Conservation (phyloP, 2,329 filamentous ascomycete species). For the Apiospora saccharicola region DNA sequence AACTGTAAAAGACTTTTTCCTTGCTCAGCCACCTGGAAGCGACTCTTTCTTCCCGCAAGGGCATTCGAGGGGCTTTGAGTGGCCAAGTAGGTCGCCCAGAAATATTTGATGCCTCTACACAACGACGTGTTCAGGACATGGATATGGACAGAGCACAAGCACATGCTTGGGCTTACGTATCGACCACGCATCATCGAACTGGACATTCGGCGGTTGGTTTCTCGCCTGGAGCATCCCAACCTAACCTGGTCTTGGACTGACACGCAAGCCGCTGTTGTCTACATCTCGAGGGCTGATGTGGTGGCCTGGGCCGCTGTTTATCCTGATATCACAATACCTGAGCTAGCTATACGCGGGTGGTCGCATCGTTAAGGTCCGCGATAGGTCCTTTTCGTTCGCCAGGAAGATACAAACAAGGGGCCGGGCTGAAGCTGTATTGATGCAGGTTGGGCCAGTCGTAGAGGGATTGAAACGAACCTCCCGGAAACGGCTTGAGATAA, state of each 20-base stretch:
- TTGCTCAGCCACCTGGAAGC: not conserved
- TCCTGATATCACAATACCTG: not conserved
- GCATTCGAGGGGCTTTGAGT: slow-evolving; percentile 5
- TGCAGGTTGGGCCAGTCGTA: not conserved
- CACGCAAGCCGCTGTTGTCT: slow-evolving; percentile 9
- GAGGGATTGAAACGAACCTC: not conserved
- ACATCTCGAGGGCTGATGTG: not conserved
- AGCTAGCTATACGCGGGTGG: not conserved
- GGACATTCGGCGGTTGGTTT: slow-evolving; percentile 5
- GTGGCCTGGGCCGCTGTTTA: not conserved
- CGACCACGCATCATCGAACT: not conserved
- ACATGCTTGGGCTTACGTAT: not conserved
- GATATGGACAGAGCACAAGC: not conserved
- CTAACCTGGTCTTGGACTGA: not conserved
- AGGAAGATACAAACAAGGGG: no score
- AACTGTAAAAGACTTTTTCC: not conserved
- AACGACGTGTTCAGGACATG: not conserved
- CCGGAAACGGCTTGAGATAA: not conserved
- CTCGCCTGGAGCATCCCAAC: not conserved
- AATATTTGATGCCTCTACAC: not conserved
- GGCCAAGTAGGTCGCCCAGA: not conserved
- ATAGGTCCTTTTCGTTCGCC: not conserved
- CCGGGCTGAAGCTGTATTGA: not conserved
- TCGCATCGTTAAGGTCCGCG: slow-evolving; percentile 3
- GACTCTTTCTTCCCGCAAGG: not conserved